phyloP scores from a whole-genome alignment of 352 stramenopile genomes.

The Hyphochytrium catenoides region DNA sequence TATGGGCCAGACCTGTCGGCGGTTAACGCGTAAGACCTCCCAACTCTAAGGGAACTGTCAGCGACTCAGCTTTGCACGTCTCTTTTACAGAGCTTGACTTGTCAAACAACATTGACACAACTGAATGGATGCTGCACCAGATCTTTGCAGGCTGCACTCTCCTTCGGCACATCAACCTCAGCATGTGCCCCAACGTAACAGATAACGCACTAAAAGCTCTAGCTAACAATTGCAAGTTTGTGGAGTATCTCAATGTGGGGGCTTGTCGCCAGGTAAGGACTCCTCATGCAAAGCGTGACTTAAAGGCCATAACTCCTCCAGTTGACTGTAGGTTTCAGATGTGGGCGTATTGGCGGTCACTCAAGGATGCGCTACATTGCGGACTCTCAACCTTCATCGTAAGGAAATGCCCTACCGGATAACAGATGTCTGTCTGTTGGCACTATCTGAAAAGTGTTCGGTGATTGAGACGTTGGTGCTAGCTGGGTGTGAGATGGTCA shows the following conservation, averaged over 20 bases:
- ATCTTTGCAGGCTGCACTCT: no score
- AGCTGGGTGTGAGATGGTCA: slow-evolving; percentile 63
- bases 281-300: background rate
- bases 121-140: no score
- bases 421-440: slow-evolving; percentile 65
- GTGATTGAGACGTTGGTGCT: slow-evolving; percentile 27
- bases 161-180: no score
- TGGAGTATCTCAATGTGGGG: slow-evolving; percentile 36
- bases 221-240: slow-evolving; percentile 22
- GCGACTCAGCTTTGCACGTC: no score
- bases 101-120: no score
- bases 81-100: no score
- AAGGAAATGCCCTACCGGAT: slow-evolving; percentile 71
- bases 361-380: slow-evolving; percentile 31
- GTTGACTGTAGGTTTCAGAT: slow-evolving; percentile 28
- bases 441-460: slow-evolving; percentile 29
- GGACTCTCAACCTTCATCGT: slow-evolving; percentile 43
- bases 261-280: slow-evolving; percentile 42
- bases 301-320: background rate
- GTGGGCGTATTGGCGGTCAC: slow-evolving; percentile 45
- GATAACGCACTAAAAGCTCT: slow-evolving; percentile 50
- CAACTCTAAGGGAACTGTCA: no score
- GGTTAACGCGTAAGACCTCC: no score
- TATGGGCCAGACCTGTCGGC: no score
- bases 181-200: no score